phyloP scores from a whole-genome alignment of 2,329 filamentous ascomycete genomes.

The Chalara sp. region DNA sequence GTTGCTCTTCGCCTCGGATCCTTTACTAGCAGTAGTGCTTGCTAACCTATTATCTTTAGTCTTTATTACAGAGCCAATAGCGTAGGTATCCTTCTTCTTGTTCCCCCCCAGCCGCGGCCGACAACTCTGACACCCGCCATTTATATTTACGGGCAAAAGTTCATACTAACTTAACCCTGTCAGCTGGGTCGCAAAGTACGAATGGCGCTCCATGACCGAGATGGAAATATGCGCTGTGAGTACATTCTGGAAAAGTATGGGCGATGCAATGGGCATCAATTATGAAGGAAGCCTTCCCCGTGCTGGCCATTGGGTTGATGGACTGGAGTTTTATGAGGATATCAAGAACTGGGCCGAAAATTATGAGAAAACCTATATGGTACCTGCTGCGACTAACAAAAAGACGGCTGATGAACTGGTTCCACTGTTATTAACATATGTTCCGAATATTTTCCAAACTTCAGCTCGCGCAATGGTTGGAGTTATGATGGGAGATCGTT shows the following conservation, averaged over 20 bases:
- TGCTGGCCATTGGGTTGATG: slow-evolving; percentile 37
- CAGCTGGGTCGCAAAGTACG: slow-evolving; percentile 56
- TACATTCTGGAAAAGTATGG: slow-evolving; percentile 65
- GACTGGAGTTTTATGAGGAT: slow-evolving; percentile 45
- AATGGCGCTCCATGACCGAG: slow-evolving; percentile 62
- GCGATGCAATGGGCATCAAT: slow-evolving; percentile 61
- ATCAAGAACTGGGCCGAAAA: slow-evolving; percentile 39
- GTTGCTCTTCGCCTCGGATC: not conserved
- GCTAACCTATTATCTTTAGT: slow-evolving; percentile 25
- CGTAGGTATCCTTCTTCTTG: not conserved
- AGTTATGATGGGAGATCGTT: slow-evolving; percentile 55
- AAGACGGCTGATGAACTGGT: slow-evolving; percentile 52
- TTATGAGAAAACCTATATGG: slow-evolving; percentile 56
- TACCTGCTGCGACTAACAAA: slow-evolving; percentile 42
- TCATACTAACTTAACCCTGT: slow-evolving; percentile 19
- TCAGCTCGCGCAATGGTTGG: slow-evolving; percentile 44
- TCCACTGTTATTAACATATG: slow-evolving; percentile 49
- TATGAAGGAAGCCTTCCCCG: slow-evolving; percentile 27
- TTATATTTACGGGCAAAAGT: not conserved
- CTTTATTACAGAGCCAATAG: slow-evolving; percentile 55
- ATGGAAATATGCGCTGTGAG: slow-evolving; percentile 63
- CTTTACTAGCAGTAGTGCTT: too few relatives aligned
- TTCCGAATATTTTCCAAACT: slow-evolving; percentile 39
- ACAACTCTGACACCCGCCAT: too few relatives aligned
- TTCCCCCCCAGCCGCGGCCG: not conserved